Conservation (phyloP, 1,284 basidiomycete genomes). For the Volvariella volvacea region DNA sequence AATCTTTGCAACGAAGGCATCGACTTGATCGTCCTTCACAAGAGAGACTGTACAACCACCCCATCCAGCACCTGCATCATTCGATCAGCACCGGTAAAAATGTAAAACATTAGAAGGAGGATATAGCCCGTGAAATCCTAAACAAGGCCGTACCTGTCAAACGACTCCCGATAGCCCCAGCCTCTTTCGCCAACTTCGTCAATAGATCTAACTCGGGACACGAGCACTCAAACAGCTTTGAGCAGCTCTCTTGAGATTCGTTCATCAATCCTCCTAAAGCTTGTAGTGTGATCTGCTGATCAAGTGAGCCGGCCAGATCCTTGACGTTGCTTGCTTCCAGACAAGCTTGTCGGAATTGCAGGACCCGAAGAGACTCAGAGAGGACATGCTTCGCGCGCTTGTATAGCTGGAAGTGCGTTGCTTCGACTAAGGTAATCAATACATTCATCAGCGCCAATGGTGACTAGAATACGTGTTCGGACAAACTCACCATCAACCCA, state of each 20-base stretch:
- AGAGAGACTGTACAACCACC: constrained; percentile 86
- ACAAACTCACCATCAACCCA: constrained; percentile 68
- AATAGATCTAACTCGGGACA: constrained; percentile 74
- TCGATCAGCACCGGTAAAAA: neutral
- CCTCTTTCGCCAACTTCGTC: constrained; percentile 47
- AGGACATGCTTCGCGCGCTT: constrained; percentile 76
- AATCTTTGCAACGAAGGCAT: constrained; percentile 61
- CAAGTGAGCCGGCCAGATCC: constrained; percentile 18
- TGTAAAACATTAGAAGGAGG: constrained; percentile 1
- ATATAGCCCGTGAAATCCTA: neutral
- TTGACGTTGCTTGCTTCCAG: constrained; percentile 28
- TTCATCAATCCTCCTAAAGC: constrained; percentile 73
- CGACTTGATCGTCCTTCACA: constrained; percentile 62
- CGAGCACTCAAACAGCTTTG: constrained; percentile 69
- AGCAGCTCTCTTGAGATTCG: constrained; percentile 67
- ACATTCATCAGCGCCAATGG: too few relatives aligned
- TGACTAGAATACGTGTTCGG: constrained; percentile 7
- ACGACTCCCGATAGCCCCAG: constrained; percentile 74
- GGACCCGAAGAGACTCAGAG: constrained; percentile 71
- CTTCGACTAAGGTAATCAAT: constrained; percentile 75
- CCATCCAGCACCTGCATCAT: constrained; percentile 72
- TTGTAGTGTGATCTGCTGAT: constrained; percentile 22
- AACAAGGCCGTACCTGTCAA: constrained; percentile 49
- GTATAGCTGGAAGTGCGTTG: constrained; percentile 73
- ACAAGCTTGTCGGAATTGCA: constrained; percentile 66